phyloP scores from a whole-genome alignment of 78 protist species.

The Protostelium mycophagum region DNA sequence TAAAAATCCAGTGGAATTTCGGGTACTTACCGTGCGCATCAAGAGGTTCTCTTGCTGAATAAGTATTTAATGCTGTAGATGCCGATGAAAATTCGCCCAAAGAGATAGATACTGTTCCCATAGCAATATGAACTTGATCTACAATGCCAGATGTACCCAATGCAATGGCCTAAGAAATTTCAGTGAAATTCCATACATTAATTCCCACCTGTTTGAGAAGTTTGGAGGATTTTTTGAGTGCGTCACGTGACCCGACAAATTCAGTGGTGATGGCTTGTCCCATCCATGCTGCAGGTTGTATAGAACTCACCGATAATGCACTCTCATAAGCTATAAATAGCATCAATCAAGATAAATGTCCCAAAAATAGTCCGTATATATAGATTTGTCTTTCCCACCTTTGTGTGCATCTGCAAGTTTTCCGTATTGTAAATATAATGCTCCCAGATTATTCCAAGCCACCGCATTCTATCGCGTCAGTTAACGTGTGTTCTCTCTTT shows the following conservation, averaged over 20 bases:
- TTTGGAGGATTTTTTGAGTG: neutral
- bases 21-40: neutral
- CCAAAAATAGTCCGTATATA: neutral
- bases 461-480: too few relatives aligned
- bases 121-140: neutral
- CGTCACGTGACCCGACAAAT: neutral
- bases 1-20: too few relatives aligned
- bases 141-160: neutral
- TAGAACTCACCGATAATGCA: neutral
- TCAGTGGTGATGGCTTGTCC: neutral
- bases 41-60: neutral
- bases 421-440: slow-evolving; percentile 28
- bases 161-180: neutral
- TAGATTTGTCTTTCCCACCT: neutral
- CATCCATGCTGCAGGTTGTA: neutral
- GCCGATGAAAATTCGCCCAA: neutral
- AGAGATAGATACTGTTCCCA: neutral
- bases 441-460: slow-evolving; percentile 38
- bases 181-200: neutral
- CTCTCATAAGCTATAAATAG: neutral
- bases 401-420: neutral
- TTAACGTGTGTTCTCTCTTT: too few relatives aligned
- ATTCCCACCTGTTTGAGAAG: neutral
- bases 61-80: neutral
- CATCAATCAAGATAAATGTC: neutral